Evolutionary conservation across 1,284 basidiomycete genomes (phyloP), one percentile per base, ranked within the genome.

Genomic region (Tilletia indica): DNA sequence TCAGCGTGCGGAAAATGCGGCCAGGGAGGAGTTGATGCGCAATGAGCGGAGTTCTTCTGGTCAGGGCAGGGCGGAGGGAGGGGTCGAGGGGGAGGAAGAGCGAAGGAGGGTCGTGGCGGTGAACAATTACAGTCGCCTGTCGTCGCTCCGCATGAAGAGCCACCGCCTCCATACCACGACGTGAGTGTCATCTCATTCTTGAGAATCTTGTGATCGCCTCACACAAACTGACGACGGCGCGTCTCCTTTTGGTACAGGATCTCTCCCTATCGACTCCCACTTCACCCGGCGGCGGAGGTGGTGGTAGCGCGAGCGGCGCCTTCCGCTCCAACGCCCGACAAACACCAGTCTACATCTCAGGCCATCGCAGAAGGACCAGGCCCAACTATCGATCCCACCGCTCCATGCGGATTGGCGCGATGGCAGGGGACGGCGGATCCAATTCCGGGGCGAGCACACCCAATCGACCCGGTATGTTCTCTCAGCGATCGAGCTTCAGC

Each of bases 311-410:
- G 25, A 31, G 25, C 51, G 21, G 51, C 8, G 11, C 51, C 16
- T 39, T 36, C 3, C 31, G 36, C 36, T 42, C 36, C 34, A 39
- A 3, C 14, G 42, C 14, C n/a, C 61, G 61, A 14, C 61, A 64
- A 21, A 64, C 61, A 21, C 61, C 61, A 2, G 34, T 64, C 61
- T 64, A 64, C 61, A 64, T 64, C 61, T 64, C 61, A 12, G 61
- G 61, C 9, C 61, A 64, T 16, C 61, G 61, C 19, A 38, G 61
- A 19, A 38, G 21, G 36, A 38, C 61, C 19, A 9, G 61, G 14
- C 61, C 61, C 9, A 39, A 11, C 14, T 64, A 64, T 16, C 61
- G 61, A 34, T 64, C 61, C 6, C 39, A 64, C 34, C 61, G 61
- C 34, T n/a, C 34, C 12, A 64, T 64, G 61, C 61, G 61, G 31